Evolutionary conservation across 2,329 filamentous ascomycete species (phyloP).

Genomic region (Epichloe typhina): DNA sequence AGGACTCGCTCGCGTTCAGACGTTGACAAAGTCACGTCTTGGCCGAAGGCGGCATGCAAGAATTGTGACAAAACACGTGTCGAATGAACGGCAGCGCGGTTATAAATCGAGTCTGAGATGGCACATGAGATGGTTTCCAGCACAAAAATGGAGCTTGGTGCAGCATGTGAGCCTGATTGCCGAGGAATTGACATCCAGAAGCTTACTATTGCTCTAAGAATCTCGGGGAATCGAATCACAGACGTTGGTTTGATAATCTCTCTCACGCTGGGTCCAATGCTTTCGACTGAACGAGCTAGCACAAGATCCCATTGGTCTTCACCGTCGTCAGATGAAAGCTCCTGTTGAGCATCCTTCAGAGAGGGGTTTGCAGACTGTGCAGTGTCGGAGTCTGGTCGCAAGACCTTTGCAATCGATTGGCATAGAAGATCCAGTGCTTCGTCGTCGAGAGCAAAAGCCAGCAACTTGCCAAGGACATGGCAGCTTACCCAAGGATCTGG

Average conservation of each 20-base stretch:
- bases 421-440: conserved; percentile 61
- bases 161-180: conserved; percentile 27
- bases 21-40: conserved; percentile 34
- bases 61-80: conserved; percentile 58
- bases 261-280: conserved; percentile 27
- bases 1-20: conserved; percentile 47
- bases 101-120: conserved; percentile 50
- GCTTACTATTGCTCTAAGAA: conserved; percentile 47
- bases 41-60: conserved; percentile 46
- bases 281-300: conserved; percentile 23
- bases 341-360: conserved; percentile 12
- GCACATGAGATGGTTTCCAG: conserved; percentile 49
- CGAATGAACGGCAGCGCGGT: conserved; percentile 57
- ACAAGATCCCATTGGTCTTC: conserved; percentile 27
- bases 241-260: conserved; percentile 38
- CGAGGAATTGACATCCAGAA: conserved; percentile 52
- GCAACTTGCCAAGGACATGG: conserved; percentile 69
- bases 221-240: conserved; percentile 45
- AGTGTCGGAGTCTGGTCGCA: conserved; percentile 18
- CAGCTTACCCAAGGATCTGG: conserved; percentile 54
- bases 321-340: conserved; percentile 1
- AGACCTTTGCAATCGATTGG: conserved; percentile 30
- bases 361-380: conserved; percentile 1
- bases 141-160: conserved; percentile 48
- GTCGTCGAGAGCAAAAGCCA: conserved; percentile 71